Evolutionary conservation across 495 filamentous ascomycete genomes (phyloP).

Genomic region (Barbatosphaeria neglecta): DNA sequence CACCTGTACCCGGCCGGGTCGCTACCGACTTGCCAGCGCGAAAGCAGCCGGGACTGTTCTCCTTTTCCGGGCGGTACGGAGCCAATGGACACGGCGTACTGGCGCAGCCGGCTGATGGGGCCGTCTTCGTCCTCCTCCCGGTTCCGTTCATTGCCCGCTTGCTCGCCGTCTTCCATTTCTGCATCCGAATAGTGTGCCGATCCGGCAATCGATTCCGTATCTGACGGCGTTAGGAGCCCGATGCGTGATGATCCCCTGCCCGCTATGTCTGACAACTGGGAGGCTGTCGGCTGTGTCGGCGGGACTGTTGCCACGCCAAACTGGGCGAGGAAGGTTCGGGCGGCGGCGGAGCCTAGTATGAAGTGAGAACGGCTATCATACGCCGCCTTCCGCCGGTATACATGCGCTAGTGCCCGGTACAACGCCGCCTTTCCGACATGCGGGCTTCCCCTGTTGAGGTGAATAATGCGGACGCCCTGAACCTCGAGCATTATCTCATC

Average conservation of each 20-base stretch:
- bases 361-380: neutral
- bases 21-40: conserved; percentile 10
- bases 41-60: conserved; percentile 1
- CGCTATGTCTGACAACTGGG: neutral
- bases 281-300: neutral
- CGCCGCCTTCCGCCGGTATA: too few species aligned
- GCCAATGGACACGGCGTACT: conserved; percentile 9
- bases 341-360: conserved; percentile 9
- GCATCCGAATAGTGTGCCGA: neutral
- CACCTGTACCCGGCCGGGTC: conserved; percentile 6
- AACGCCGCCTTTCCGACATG: neutral
- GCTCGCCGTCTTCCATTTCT: neutral
- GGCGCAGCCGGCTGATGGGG: conserved; percentile 8
- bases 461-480: too few species aligned
- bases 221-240: conserved; percentile 2
- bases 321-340: conserved; percentile 12
- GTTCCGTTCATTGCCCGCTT: neutral
- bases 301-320: conserved; percentile 9
- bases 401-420: too few species aligned
- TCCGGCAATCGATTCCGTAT: conserved; percentile 8
- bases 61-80: neutral
- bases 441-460: neutral
- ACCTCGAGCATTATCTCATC: too few species aligned
- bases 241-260: neutral
- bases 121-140: conserved; percentile 1